Base-by-base conservation (phyloP, 2,329 filamentous ascomycete genomes). In the Aspergillus brasiliensis region DNA sequence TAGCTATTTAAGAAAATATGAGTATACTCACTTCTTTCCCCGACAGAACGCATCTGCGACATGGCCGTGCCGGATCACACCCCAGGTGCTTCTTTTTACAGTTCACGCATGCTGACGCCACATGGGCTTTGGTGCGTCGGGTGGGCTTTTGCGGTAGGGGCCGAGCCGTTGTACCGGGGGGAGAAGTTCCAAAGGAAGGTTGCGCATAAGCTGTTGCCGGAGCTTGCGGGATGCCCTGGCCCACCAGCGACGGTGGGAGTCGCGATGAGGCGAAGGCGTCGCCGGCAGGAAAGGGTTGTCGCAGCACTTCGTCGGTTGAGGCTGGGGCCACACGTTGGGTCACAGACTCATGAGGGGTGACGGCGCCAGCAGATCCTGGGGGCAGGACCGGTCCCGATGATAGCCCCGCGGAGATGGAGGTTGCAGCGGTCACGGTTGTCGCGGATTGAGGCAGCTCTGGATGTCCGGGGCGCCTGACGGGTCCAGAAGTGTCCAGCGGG, bases 31-130 rank as follows among this genome's bases (percentile, higher is more conserved):
- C 79, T 62, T 79, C 76, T 69, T 81, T 81, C 11, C 78, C 78
- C 44, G 77, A 75, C 48, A 80, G 69, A 44, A 80, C 75, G 68
- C 79, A 81, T 68, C 79, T 68, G 62, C 75, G 75, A 66, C 79
- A 81, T 21, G 79, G 79, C 42, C 79, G 73, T 52, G 74, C 77
- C 27, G 77, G 74, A 61, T 81, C 79, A 63, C 79, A 81, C 42
- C 78, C 76, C 53, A 81, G 61, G 62, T 81, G 79, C 65, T 81
- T 81, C 65, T 77, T 78, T 63, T 81, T 81, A 66, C 79, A 81
- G 62, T 81, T 81, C 13, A 81, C 77, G 65, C 79, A 81, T 2
- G 79, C 79, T 3, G 79, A 81, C 28, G 79, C 78, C 27, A 81
- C 79, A 68, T 81, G 79, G 6, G 79, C 76, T 60, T 81, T 81